Conservation (phyloP, 2,329 filamentous ascomycete genomes). For the Fusarium acutatum region DNA sequence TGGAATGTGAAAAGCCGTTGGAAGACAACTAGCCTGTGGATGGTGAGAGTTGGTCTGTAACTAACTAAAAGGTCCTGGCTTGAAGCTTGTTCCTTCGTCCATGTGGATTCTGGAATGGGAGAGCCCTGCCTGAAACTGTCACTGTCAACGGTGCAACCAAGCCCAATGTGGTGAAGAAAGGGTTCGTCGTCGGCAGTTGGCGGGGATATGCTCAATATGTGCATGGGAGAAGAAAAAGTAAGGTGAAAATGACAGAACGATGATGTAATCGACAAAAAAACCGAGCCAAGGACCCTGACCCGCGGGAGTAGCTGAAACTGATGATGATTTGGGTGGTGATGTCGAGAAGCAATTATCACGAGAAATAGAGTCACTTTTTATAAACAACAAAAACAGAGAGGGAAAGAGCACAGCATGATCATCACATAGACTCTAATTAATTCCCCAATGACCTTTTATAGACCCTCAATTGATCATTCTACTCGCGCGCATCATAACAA, state of each 20-base stretch:
- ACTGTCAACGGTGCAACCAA: constrained; percentile 16
- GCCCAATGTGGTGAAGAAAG: constrained; percentile 18
- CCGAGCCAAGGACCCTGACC: constrained; percentile 16
- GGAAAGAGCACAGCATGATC: neutral
- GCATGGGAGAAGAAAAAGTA: neutral
- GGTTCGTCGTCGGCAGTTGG: constrained; percentile 8
- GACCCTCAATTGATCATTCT: constrained; percentile 17
- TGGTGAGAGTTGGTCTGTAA: neutral
- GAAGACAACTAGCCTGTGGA: neutral
- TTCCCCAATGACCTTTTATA: neutral
- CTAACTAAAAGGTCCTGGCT: neutral
- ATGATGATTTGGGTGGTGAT: neutral
- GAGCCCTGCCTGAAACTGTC: constrained; percentile 10
- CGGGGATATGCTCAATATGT: neutral
- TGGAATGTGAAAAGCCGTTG: constrained; percentile 7
- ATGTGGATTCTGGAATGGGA: neutral
- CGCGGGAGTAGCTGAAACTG: neutral
- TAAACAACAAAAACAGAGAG: neutral
- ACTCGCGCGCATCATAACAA: neutral
- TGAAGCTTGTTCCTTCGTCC: constrained; percentile 6
- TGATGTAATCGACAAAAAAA: constrained; percentile 36
- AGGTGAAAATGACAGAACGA: constrained; percentile 5
- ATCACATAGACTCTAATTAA: neutral
- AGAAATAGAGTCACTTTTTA: neutral
- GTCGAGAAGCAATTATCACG: neutral